A percentile compares a stretch with the other conserved stretches of the same genome.
phyloP scores from a whole-genome alignment of 805 yeast genomes.

The Cyberlindnera suaveolens region DNA sequence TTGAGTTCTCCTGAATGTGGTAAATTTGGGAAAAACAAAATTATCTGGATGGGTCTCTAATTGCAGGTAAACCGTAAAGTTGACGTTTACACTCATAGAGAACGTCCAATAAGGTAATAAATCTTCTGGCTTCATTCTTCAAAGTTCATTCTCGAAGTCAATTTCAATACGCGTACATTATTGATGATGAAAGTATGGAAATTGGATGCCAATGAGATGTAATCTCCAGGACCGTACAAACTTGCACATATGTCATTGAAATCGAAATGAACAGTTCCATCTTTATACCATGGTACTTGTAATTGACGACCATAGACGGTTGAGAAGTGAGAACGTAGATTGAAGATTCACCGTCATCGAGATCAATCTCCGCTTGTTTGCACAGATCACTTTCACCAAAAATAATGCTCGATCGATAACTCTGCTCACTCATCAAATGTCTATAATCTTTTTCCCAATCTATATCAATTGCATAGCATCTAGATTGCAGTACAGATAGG shows the following conservation, averaged over 20 bases:
- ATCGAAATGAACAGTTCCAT: conserved; percentile 41
- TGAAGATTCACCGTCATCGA: conserved; percentile 2
- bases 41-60: conserved; percentile 42
- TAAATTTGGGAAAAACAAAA: conserved; percentile 69
- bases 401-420: conserved; percentile 26
- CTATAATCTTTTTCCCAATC: conserved; percentile 53
- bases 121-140: conserved; percentile 65
- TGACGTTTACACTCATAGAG: conserved; percentile 63
- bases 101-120: conserved; percentile 63
- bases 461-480: conserved; percentile 63
- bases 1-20: conserved; percentile 30
- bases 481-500: conserved; percentile 45
- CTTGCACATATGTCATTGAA: conserved; percentile 52
- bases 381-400: conserved; percentile 27
- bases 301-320: conserved; percentile 55
- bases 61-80: conserved; percentile 45
- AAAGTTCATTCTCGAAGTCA: conserved; percentile 51
- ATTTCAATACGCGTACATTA: conserved; percentile 52
- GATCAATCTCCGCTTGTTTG: conserved; percentile 4
- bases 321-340: too few species aligned
- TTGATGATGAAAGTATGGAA: conserved; percentile 54
- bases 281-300: conserved; percentile 35
- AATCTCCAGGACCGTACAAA: conserved; percentile 59
- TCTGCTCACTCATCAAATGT: conserved; percentile 3
- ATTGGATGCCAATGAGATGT: conserved; percentile 57